These are phyloP conservation scores for Globisporangium cylindrosporum DNA, from an alignment of 352 stramenopile species.

Conservation along the genomic window DNA sequence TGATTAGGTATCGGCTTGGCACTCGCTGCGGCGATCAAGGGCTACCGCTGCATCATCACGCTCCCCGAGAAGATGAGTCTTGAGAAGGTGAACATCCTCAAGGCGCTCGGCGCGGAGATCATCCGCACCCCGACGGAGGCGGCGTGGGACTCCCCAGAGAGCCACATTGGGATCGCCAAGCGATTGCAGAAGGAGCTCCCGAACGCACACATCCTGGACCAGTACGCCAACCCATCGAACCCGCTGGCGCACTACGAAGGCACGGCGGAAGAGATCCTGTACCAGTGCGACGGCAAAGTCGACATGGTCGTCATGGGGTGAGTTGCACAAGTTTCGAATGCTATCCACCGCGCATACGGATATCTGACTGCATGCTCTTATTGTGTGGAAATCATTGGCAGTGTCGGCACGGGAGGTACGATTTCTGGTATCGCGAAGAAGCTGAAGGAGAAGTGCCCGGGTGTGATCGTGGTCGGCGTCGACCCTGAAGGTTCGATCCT, in stretches of 20 bases:
- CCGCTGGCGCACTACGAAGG: slow-evolving; percentile 95
- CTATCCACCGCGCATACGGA: not conserved
- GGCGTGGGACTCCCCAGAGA: slow-evolving; percentile 94
- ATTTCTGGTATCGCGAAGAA: slow-evolving; percentile 92
- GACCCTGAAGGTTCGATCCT: slow-evolving; percentile 93
- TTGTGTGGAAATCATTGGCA: not conserved
- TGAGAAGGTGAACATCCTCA: slow-evolving; percentile 96
- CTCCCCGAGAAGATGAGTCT: slow-evolving; percentile 96
- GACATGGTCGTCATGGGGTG: slow-evolving; percentile 93
- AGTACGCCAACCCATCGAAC: slow-evolving; percentile 97
- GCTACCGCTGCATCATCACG: slow-evolving; percentile 95
- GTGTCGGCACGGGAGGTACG: slow-evolving; percentile 93
- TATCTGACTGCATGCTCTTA: not conserved
- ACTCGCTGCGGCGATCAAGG: slow-evolving; percentile 95
- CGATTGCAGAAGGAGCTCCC: slow-evolving; percentile 93
- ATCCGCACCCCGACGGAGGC: slow-evolving; percentile 95
- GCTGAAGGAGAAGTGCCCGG: slow-evolving; percentile 91
- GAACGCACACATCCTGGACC: slow-evolving; percentile 95
- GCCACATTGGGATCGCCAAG: slow-evolving; percentile 92
- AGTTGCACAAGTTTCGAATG: not conserved
- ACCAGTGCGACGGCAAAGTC: slow-evolving; percentile 91
- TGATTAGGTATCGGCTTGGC: slow-evolving; percentile 92
- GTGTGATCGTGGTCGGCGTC: slow-evolving; percentile 84
- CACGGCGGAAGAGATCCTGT: slow-evolving; percentile 94
- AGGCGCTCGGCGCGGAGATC: slow-evolving; percentile 94